Conservation (phyloP, 1,139 yeast genomes). For the Suhomyces coccinellae region DNA sequence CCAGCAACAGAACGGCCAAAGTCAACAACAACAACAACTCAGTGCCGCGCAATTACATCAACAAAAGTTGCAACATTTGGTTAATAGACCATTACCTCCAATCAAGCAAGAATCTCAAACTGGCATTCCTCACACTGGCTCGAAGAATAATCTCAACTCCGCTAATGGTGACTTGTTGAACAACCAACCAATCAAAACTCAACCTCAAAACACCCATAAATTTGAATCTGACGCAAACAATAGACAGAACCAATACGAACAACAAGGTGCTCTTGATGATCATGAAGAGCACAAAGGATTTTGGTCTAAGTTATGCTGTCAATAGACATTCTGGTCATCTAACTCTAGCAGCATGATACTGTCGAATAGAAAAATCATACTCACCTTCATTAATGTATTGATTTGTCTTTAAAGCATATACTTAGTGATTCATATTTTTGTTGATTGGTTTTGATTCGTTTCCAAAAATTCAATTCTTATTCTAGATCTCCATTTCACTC, state of each 20-base stretch:
- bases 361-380: conserved; percentile 5
- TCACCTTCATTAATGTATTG: conserved; percentile 4
- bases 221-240: conserved; percentile 20
- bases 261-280: conserved; percentile 36
- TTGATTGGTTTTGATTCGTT: conserved; percentile 7
- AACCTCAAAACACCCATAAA: conserved; percentile 20
- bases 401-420: conserved; percentile 4
- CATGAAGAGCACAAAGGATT: conserved; percentile 43
- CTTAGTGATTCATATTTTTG: conserved; percentile 7
- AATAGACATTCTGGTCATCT: conserved; percentile 19
- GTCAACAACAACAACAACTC: conserved; percentile 33
- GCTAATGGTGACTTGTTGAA: conserved; percentile 15
- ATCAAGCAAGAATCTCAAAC: conserved; percentile 45
- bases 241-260: conserved; percentile 40
- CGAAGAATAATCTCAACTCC: conserved; percentile 16
- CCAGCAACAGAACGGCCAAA: conserved; percentile 28
- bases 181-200: conserved; percentile 18
- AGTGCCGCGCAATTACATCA: conserved; percentile 49
- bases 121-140: conserved; percentile 16
- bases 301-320: conserved; percentile 50
- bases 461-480: conserved; percentile 9
- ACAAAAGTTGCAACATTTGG: conserved; percentile 53
- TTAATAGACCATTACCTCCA: conserved; percentile 53
- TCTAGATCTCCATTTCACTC: conserved; percentile 7
- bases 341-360: background rate